Conservation (phyloP, 805 yeast genomes). For the Nakazawaea sp. region DNA sequence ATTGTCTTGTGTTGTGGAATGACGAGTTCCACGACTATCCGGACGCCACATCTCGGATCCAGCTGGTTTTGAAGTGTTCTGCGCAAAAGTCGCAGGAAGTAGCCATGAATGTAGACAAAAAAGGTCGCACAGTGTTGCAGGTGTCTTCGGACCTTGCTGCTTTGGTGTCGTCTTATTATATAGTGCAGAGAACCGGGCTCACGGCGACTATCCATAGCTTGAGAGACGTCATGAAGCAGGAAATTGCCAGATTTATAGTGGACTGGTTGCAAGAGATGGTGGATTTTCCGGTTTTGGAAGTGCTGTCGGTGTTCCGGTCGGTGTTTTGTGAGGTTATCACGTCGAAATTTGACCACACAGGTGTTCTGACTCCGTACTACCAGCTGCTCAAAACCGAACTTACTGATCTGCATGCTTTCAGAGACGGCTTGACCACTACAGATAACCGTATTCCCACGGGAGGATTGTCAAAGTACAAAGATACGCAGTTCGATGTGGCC, state of each 20-base stretch:
- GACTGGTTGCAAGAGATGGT: conserved; percentile 43
- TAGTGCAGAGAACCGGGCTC: conserved; percentile 41
- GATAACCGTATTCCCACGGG: conserved; percentile 26
- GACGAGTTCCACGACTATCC: conserved; percentile 63
- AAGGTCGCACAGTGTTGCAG: conserved; percentile 42
- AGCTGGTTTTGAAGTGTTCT: conserved; percentile 5
- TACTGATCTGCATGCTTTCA: conserved; percentile 12
- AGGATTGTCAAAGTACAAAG: conserved; percentile 7
- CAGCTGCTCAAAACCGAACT: background rate
- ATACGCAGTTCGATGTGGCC: conserved; percentile 19
- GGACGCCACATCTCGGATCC: conserved; percentile 11
- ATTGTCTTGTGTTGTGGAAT: conserved; percentile 62
- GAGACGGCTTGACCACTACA: conserved; percentile 24
- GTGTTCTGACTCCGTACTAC: conserved; percentile 11
- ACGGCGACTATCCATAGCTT: conserved; percentile 42
- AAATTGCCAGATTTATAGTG: conserved; percentile 36
- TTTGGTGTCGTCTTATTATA: conserved; percentile 27
- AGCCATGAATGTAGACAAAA: conserved; percentile 39
- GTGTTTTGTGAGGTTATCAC: conserved; percentile 39
- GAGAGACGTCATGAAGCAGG: conserved; percentile 30
- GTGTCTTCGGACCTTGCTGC: conserved; percentile 20
- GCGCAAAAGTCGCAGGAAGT: conserved; percentile 22
- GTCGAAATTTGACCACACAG: conserved; percentile 14
- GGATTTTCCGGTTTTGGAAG: conserved; percentile 26
- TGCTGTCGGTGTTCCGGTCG: conserved; percentile 32